phyloP scores from a whole-genome alignment of 139 green algal species.

The Micromonas pusilla region DNA sequence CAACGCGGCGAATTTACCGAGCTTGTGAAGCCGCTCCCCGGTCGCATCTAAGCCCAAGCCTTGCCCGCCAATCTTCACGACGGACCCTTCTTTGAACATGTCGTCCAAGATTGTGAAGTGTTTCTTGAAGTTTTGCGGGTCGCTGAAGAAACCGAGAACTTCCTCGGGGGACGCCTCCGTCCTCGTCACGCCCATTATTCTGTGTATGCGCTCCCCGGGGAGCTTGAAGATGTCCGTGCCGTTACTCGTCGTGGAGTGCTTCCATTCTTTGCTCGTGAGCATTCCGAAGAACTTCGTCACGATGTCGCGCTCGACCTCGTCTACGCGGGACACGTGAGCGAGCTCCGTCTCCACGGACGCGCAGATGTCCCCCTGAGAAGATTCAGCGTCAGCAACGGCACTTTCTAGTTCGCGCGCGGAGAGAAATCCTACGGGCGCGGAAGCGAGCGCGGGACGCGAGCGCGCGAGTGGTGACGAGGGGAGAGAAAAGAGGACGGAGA shows the following conservation, averaged over 20 bases:
- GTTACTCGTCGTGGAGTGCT: neutral
- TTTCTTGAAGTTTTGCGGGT: neutral
- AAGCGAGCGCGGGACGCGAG: too few species aligned
- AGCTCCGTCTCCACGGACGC: neutral
- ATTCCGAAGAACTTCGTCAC: neutral
- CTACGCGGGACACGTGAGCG: neutral
- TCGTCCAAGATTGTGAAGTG: conserved; percentile 1
- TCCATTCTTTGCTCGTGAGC: neutral
- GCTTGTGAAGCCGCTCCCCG: neutral
- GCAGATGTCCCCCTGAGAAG: neutral
- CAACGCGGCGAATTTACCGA: neutral
- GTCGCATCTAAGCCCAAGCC: neutral
- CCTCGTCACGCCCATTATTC: neutral
- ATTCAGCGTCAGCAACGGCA: too few species aligned
- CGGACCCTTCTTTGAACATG: conserved; percentile 7
- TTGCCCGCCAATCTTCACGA: neutral
- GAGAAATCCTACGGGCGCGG: too few species aligned
- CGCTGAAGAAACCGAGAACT: neutral
- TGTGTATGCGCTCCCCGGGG: neutral
- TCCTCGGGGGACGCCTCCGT: conserved; percentile 2
- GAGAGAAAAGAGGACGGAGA: too few species aligned
- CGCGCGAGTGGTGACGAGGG: too few species aligned
- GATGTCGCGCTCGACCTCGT: neutral
- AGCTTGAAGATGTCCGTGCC: neutral
- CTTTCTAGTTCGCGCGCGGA: too few species aligned